A percentile compares a stretch with the other conserved stretches of the same genome.
These are phyloP conservation scores for Tulasnella sp. DNA, from an alignment of 768 basidiomycete species.

Conservation along the genomic window DNA sequence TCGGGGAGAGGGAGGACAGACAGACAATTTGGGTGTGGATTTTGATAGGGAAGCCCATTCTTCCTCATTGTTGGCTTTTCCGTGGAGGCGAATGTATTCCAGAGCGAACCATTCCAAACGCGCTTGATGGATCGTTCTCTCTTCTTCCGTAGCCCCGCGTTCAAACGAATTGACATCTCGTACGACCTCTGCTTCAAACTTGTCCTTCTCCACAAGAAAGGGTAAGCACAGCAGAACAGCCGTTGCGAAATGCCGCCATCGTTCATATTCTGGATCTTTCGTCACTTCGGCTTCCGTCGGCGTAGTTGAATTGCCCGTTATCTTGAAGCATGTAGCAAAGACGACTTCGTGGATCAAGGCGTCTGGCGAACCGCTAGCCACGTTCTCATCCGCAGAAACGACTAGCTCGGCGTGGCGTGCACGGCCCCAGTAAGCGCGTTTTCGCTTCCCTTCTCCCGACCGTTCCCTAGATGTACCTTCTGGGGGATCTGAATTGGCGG, in stretches of 20 bases:
- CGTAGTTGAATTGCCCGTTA: not conserved
- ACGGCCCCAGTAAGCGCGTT: slow-evolving; percentile 66
- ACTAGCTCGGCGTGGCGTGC: slow-evolving; percentile 59
- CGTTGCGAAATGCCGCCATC: slow-evolving; percentile 55
- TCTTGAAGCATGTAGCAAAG: slow-evolving; percentile 56
- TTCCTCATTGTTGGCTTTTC: slow-evolving; percentile 35
- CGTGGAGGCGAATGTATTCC: slow-evolving; percentile 52
- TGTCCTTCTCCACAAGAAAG: slow-evolving; percentile 36
- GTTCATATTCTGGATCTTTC: slow-evolving; percentile 22
- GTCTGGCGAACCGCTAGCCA: slow-evolving; percentile 61
- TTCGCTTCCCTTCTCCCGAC: slow-evolving; percentile 37
- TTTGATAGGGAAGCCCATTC: slow-evolving; percentile 30
- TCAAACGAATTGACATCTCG: slow-evolving; percentile 41
- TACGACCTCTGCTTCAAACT: slow-evolving; percentile 56
- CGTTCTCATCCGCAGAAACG: slow-evolving; percentile 28
- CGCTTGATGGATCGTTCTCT: slow-evolving; percentile 29
- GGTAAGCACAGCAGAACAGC: slow-evolving; percentile 52
- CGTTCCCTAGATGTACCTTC: slow-evolving; percentile 22
- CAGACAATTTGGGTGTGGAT: slow-evolving; percentile 16
- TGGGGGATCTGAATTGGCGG: slow-evolving; percentile 11
- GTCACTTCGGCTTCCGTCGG: not conserved
- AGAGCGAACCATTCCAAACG: slow-evolving; percentile 53
- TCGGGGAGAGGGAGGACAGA: slow-evolving; percentile 10
- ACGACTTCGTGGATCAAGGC: slow-evolving; percentile 71
- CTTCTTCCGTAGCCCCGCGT: slow-evolving; percentile 37